These are phyloP conservation scores for Ogataea angusta DNA, from an alignment of 805 yeast species.

Conservation along the genomic window DNA sequence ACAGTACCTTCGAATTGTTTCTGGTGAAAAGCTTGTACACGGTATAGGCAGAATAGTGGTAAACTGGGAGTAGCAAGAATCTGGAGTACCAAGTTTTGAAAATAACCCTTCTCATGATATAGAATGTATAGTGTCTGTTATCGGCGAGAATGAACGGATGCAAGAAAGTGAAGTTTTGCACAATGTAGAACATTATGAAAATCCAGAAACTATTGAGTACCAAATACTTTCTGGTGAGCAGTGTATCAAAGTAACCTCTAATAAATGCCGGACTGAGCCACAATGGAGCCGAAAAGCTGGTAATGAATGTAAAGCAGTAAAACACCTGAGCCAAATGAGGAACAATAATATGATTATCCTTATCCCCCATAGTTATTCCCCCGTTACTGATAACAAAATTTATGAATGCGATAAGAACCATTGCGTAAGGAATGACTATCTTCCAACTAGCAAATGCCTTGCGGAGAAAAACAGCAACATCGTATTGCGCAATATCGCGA, in stretches of 20 bases:
- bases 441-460: constrained; percentile 33
- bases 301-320: constrained; percentile 66
- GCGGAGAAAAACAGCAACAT: constrained; percentile 21
- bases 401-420: constrained; percentile 52
- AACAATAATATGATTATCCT: constrained; percentile 72
- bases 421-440: constrained; percentile 45
- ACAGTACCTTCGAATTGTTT: constrained; percentile 35
- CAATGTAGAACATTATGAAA: constrained; percentile 39
- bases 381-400: constrained; percentile 64
- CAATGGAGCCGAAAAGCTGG: constrained; percentile 67
- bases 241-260: constrained; percentile 36
- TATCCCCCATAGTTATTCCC: constrained; percentile 90
- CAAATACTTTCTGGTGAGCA: constrained; percentile 23
- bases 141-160: constrained; percentile 94
- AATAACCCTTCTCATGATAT: constrained; percentile 69
- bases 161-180: constrained; percentile 62
- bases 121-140: constrained; percentile 90
- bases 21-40: constrained; percentile 20
- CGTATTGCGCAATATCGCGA: constrained; percentile 27
- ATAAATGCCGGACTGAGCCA: constrained; percentile 54
- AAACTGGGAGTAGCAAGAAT: constrained; percentile 57
- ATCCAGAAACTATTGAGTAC: constrained; percentile 23
- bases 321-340: constrained; percentile 78
- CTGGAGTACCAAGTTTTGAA: constrained; percentile 45
- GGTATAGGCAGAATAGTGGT: constrained; percentile 52